phyloP scores from a whole-genome alignment of 2,329 filamentous ascomycete species.

The Claviceps pusilla region DNA sequence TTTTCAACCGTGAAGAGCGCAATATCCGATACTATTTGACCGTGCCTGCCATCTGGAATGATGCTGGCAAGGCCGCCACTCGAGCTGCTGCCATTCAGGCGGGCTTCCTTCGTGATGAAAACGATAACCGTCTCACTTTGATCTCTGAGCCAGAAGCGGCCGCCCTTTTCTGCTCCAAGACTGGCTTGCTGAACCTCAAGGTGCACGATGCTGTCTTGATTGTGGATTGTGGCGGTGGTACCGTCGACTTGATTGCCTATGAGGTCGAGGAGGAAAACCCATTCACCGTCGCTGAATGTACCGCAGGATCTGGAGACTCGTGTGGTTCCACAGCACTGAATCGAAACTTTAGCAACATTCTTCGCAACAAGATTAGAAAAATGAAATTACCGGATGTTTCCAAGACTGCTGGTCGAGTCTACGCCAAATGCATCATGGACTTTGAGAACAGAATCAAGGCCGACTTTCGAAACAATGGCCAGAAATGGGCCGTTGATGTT shows the following conservation, averaged over 20 bases:
- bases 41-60: slow-evolving; percentile 98
- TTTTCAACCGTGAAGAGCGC: slow-evolving; percentile 94
- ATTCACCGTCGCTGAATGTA: slow-evolving; percentile 94
- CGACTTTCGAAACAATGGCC: slow-evolving; percentile 96
- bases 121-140: slow-evolving; percentile 87
- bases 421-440: slow-evolving; percentile 99
- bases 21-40: slow-evolving; percentile 97
- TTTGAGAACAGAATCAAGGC: slow-evolving; percentile 99
- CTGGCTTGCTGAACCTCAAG: slow-evolving; percentile 87
- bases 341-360: slow-evolving; percentile 94
- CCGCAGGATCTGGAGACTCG: slow-evolving; percentile 89
- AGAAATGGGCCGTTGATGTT: slow-evolving; percentile 98
- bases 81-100: slow-evolving; percentile 92
- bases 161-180: slow-evolving; percentile 95
- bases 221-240: slow-evolving; percentile 95
- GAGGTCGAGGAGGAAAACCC: slow-evolving; percentile 96
- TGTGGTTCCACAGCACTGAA: slow-evolving; percentile 97
- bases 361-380: slow-evolving; percentile 94
- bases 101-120: slow-evolving; percentile 90
- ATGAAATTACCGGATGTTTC: slow-evolving; percentile 98
- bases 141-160: slow-evolving; percentile 95
- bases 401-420: slow-evolving; percentile 93
- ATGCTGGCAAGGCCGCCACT: slow-evolving; percentile 93
- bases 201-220: slow-evolving; percentile 97
- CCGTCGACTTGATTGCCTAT: slow-evolving; percentile 96